Percentiles rank a stretch among this genome's conserved stretches.
phyloP scores from a whole-genome alignment of 192 early-diverging fungal genomes.

The Coemansia sp. region DNA sequence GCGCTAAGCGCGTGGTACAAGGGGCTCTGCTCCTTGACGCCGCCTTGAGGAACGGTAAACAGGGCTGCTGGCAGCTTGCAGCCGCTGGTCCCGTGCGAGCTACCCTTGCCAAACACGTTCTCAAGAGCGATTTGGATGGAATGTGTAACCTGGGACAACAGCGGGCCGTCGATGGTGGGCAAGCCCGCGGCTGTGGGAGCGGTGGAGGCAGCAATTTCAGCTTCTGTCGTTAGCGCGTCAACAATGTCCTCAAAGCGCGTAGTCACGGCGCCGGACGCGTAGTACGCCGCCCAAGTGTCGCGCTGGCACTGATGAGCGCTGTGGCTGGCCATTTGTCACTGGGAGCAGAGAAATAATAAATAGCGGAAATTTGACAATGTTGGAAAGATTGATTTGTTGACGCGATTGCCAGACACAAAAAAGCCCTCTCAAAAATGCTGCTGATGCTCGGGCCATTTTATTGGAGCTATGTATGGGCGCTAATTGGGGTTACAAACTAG shows the following conservation, averaged over 20 bases:
- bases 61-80: slow-evolving; percentile 32
- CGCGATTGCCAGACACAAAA: too few species aligned
- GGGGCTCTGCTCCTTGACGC: slow-evolving; percentile 29
- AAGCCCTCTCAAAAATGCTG: too few species aligned
- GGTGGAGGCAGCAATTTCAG: slow-evolving; percentile 28
- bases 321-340: slow-evolving; percentile 35
- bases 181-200: slow-evolving; percentile 9
- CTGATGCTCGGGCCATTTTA: too few species aligned
- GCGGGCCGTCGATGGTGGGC: slow-evolving; percentile 27
- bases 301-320: slow-evolving; percentile 43
- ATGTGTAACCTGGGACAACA: slow-evolving; percentile 32
- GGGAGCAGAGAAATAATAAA: neutral
- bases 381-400: too few species aligned
- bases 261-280: slow-evolving; percentile 38
- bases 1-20: slow-evolving; percentile 46
- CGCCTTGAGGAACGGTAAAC: slow-evolving; percentile 29
- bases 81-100: slow-evolving; percentile 1
- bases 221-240: slow-evolving; percentile 40
- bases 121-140: slow-evolving; percentile 46
- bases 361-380: neutral
- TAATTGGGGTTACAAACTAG: neutral
- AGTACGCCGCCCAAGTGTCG: slow-evolving; percentile 47
- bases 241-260: slow-evolving; percentile 35
- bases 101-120: slow-evolving; percentile 19
- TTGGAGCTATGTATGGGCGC: neutral